Evolutionary conservation across 352 stramenopile genomes (phyloP).

Genomic region (Phytophthora tentaculata): DNA sequence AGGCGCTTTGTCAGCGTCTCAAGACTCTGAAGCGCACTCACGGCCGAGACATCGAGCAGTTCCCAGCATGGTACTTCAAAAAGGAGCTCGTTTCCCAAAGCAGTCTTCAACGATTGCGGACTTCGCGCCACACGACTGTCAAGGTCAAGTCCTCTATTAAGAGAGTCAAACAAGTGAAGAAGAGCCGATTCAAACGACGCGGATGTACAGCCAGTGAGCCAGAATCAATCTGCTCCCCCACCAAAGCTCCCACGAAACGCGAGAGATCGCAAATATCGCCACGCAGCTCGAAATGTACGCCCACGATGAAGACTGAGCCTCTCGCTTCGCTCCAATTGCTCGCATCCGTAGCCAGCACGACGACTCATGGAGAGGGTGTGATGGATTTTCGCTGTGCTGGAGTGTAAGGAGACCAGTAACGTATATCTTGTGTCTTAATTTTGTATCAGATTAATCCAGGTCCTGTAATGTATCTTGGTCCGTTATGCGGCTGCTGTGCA

Average conservation of each 20-base stretch:
- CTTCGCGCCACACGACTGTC: slow-evolving; percentile 1
- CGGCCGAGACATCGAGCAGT: slow-evolving; percentile 34
- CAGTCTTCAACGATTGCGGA: neutral
- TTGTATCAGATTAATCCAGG: slow-evolving; percentile 21
- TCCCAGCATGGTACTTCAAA: slow-evolving; percentile 54
- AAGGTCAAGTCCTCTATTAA: slow-evolving; percentile 1
- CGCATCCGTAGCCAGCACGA: slow-evolving; percentile 35
- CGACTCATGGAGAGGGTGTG: slow-evolving; percentile 1
- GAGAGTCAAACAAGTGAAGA: slow-evolving; percentile 4
- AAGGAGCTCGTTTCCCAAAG: slow-evolving; percentile 1
- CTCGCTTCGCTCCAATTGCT: slow-evolving; percentile 33
- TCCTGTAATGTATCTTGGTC: slow-evolving; percentile 4
- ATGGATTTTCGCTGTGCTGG: slow-evolving; percentile 1
- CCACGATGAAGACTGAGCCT: slow-evolving; percentile 10
- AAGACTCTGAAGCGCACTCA: slow-evolving; percentile 68
- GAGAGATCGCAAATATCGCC: slow-evolving; percentile 2
- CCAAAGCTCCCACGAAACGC: neutral
- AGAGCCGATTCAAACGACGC: slow-evolving; percentile 3
- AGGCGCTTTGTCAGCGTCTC: slow-evolving; percentile 50
- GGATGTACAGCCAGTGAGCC: neutral
- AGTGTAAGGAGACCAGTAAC: slow-evolving; percentile 1
- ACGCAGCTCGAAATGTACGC: slow-evolving; percentile 1
- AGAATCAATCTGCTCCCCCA: neutral
- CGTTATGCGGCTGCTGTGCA: too few relatives aligned
- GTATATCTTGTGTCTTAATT: slow-evolving; percentile 13